phyloP scores from a whole-genome alignment of 192 early-diverging fungal genomes.

The Backusella sp. region DNA sequence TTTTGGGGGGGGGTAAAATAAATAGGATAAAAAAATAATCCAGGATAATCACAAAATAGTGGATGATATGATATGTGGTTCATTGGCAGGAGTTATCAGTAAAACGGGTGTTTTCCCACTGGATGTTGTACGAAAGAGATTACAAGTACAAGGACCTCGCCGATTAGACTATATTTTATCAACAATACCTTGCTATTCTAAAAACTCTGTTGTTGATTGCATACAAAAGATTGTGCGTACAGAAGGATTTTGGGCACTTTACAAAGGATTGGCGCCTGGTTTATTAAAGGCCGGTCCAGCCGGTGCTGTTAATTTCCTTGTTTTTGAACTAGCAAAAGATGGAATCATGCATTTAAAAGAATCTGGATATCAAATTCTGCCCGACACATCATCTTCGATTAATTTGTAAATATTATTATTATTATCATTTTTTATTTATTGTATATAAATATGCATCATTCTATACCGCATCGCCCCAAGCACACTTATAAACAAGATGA shows the following conservation, averaged over 20 bases:
- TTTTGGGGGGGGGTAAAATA: background rate
- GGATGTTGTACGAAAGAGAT: conserved; percentile 78
- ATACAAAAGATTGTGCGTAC: conserved; percentile 62
- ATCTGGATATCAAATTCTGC: background rate
- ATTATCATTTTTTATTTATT: background rate
- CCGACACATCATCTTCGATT: background rate
- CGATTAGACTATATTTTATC: conserved; percentile 59
- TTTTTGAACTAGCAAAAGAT: conserved; percentile 62
- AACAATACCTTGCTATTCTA: conserved; percentile 63
- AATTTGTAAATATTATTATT: conserved; percentile 1
- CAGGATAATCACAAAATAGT: conserved; percentile 20
- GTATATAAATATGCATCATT: background rate
- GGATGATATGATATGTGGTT: conserved; percentile 78
- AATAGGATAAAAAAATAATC: conserved; percentile 20
- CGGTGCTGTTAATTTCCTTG: conserved; percentile 83
- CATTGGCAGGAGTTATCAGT: conserved; percentile 72
- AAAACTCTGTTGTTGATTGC: conserved; percentile 53
- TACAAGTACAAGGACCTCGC: conserved; percentile 79
- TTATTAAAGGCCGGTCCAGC: conserved; percentile 84
- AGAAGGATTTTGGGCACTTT: conserved; percentile 82
- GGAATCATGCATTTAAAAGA: conserved; percentile 32
- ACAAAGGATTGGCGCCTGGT: conserved; percentile 82
- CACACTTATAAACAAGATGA: background rate
- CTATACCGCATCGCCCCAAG: background rate
- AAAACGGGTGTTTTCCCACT: conserved; percentile 89